Evolutionary conservation across 2,329 filamentous ascomycete genomes (phyloP).

Genomic region (Lecanoromycetidae sp.): DNA sequence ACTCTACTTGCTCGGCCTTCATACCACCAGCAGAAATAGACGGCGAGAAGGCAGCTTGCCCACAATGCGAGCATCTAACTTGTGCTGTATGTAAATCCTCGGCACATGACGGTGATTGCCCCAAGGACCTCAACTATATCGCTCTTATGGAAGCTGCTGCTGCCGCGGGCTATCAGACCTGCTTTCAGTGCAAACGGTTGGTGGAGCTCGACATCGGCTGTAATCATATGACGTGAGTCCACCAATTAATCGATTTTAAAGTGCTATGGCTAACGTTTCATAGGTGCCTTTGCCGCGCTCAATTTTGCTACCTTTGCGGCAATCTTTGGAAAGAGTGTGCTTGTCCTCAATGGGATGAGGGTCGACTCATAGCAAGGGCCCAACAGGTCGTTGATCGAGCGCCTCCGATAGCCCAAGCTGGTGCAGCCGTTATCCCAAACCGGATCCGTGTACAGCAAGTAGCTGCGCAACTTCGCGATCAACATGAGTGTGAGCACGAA

Average conservation of each 20-base stretch:
- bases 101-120: constrained; percentile 21
- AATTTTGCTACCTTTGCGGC: constrained; percentile 25
- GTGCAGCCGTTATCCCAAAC: too few relatives aligned
- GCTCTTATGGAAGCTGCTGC: constrained; percentile 48
- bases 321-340: constrained; percentile 22
- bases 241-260: too few relatives aligned
- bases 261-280: neutral
- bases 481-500: constrained; percentile 33
- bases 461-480: constrained; percentile 21
- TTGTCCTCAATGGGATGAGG: constrained; percentile 23
- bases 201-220: constrained; percentile 25
- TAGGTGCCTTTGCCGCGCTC: constrained; percentile 23
- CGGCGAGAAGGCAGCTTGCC: constrained; percentile 19
- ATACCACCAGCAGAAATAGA: constrained; percentile 18
- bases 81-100: constrained; percentile 22
- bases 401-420: neutral
- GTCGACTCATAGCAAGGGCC: constrained; percentile 19
- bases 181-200: constrained; percentile 55
- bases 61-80: constrained; percentile 16
- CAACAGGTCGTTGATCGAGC: constrained; percentile 15
- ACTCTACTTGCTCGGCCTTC: constrained; percentile 20
- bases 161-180: constrained; percentile 61
- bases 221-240: constrained; percentile 27
- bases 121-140: constrained; percentile 20
- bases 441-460: constrained; percentile 4